Evolutionary conservation across 1,284 basidiomycete genomes (phyloP).

Genomic region (Ceraceosorus guamensis): DNA sequence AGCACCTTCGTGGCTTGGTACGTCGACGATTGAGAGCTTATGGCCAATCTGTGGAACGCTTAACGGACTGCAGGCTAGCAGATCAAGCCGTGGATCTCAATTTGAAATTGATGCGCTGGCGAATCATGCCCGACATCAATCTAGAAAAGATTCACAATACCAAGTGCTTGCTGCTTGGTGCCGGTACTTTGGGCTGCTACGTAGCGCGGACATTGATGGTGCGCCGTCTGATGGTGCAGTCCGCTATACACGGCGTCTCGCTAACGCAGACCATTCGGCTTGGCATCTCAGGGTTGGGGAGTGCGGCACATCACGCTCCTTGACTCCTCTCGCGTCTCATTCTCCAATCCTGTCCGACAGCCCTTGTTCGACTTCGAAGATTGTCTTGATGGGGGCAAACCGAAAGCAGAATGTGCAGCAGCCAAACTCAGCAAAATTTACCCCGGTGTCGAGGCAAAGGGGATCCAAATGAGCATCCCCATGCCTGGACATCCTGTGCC

Average conservation of each 20-base stretch:
- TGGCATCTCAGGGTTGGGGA: conserved; percentile 60
- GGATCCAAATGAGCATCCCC: conserved; percentile 70
- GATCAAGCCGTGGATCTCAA: conserved; percentile 95
- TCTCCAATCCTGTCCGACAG: conserved; percentile 93
- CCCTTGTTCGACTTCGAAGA: conserved; percentile 92
- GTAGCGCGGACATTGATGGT: conserved; percentile 76
- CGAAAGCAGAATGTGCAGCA: conserved; percentile 87
- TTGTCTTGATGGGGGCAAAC: conserved; percentile 83
- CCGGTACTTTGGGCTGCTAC: conserved; percentile 93
- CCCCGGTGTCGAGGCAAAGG: conserved; percentile 76
- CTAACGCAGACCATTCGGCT: not conserved
- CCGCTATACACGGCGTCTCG: not conserved
- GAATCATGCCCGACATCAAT: conserved; percentile 80
- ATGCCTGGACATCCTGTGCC: conserved; percentile 95
- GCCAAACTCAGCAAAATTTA: conserved; percentile 78
- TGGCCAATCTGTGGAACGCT: not conserved
- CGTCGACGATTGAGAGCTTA: conserved; percentile 10
- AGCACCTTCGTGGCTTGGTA: not conserved
- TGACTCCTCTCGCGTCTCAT: conserved; percentile 82
- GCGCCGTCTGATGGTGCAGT: not conserved
- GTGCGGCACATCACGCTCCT: conserved; percentile 86
- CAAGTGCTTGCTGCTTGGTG: conserved; percentile 77
- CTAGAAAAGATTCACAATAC: conserved; percentile 77
- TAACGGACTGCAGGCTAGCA: conserved; percentile 59
- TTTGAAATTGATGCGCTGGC: conserved; percentile 95